Conservation (phyloP, 139 green algal species). For the Chlamydomonas sp. region DNA sequence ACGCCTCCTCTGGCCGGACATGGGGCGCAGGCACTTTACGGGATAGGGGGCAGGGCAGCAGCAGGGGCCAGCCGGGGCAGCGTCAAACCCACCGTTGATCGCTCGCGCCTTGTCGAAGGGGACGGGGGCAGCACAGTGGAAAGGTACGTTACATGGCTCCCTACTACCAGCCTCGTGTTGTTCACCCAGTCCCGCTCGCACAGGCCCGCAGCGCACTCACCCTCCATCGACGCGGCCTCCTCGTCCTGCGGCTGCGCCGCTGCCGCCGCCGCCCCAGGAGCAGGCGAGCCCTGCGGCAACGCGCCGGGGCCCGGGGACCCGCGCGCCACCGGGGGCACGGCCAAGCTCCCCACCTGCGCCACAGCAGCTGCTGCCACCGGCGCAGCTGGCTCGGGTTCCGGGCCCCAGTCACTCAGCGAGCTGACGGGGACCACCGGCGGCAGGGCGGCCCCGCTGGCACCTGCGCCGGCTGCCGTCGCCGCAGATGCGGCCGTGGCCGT, state of each 20-base stretch:
- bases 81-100: neutral
- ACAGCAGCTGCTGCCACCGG: neutral
- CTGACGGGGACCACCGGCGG: constrained; percentile 29
- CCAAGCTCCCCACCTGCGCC: neutral
- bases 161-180: no score
- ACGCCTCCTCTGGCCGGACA: neutral
- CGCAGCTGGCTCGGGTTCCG: neutral
- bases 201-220: neutral
- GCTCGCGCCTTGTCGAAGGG: no score
- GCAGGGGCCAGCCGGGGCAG: neutral
- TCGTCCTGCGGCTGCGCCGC: neutral
- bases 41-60: neutral
- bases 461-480: neutral
- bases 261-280: neutral
- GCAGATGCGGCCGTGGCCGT: neutral
- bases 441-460: neutral
- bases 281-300: neutral
- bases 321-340: neutral
- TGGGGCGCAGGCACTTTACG: neutral
- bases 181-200: no score
- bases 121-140: no score
- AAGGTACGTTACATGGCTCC: no score
- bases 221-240: neutral
- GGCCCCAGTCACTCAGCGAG: constrained; percentile 25
- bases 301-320: neutral